phyloP scores from a whole-genome alignment of 2,329 filamentous ascomycete genomes.

The Amphichorda felina region DNA sequence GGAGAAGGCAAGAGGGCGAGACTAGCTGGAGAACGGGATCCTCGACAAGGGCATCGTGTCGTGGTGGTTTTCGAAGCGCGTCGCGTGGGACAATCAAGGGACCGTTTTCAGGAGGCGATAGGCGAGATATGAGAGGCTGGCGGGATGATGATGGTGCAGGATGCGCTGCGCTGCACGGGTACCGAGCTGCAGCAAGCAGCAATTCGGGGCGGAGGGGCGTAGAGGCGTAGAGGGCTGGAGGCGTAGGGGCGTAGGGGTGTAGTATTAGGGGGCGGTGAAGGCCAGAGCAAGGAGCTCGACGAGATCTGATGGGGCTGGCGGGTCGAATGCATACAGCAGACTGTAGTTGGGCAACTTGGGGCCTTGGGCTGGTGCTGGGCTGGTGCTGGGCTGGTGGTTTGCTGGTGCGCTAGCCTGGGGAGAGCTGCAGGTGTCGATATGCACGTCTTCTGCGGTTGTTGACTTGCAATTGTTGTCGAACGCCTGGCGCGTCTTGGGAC shows the following conservation, averaged over 20 bases:
- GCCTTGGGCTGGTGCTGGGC: not conserved
- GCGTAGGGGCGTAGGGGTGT: not conserved
- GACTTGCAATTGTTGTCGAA: no score
- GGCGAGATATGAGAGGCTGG: not conserved
- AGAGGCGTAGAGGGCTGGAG: no score
- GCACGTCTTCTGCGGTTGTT: no score
- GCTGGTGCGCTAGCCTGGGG: slow-evolving; percentile 1
- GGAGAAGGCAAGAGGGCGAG: not conserved
- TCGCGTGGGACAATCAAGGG: no score
- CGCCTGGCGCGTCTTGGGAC: not conserved
- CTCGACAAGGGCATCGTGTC: not conserved
- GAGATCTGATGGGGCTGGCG: not conserved
- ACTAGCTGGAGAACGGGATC: not conserved
- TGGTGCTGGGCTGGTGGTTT: not conserved
- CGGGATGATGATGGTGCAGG: not conserved
- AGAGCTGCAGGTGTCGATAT: not conserved
- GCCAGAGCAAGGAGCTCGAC: not conserved
- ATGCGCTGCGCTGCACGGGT: not conserved
- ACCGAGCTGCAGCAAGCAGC: not conserved
- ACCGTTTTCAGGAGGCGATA: not conserved
- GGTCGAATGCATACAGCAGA: slow-evolving; percentile 1
- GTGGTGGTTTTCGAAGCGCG: not conserved
- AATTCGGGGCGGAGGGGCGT: no score
- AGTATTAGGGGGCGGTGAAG: slow-evolving; percentile 1
- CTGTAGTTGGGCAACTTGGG: no score